Evolutionary conservation across 441 rosid genomes (phyloP).

Genomic region (Gossypium gossypioides): DNA sequence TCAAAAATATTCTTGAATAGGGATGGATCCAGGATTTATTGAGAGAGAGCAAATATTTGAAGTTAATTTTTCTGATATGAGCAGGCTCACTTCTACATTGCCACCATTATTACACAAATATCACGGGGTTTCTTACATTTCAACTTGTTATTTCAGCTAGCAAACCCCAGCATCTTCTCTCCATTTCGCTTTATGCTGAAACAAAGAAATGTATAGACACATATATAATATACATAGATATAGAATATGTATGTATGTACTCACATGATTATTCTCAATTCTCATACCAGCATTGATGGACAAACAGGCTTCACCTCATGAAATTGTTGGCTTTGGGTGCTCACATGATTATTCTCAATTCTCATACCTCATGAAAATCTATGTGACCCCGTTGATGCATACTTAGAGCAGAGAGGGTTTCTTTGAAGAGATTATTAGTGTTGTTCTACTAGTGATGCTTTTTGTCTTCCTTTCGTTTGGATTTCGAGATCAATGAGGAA

Average conservation of each 20-base stretch:
- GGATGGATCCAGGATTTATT: too few species aligned
- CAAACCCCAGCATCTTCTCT: background rate
- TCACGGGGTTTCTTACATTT: background rate
- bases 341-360: too few species aligned
- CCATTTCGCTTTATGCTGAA: background rate
- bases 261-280: background rate
- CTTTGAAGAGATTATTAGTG: background rate
- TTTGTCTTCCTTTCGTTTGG: slow-evolving; percentile 24
- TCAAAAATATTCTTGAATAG: too few species aligned
- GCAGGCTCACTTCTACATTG: background rate
- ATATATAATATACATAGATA: background rate
- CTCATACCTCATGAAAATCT: too few species aligned
- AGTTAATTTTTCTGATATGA: background rate
- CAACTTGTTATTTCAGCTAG: background rate
- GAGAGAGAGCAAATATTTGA: too few species aligned
- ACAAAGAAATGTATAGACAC: background rate
- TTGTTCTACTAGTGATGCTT: slow-evolving; percentile 20
- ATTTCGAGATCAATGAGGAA: slow-evolving; percentile 53
- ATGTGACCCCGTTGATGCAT: background rate
- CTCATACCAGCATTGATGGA: background rate
- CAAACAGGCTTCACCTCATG: background rate
- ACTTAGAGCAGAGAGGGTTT: background rate
- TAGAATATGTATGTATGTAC: too few species aligned
- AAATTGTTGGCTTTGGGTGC: background rate
- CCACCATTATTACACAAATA: background rate